Evolutionary conservation across 257 asterid genomes (phyloP).

Genomic region (Orobanche coerulescens): DNA sequence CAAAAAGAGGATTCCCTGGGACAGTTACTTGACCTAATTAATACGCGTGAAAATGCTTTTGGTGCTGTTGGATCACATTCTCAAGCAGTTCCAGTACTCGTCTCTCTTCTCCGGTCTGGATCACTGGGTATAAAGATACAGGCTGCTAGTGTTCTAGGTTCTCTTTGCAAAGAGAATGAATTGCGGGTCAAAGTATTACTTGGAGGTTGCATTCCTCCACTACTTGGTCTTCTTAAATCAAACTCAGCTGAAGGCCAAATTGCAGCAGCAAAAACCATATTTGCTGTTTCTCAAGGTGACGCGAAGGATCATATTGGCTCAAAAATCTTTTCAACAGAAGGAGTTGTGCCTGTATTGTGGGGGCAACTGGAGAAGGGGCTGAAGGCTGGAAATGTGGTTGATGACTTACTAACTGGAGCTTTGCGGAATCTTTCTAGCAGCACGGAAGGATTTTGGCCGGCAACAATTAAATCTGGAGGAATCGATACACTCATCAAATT

Average conservation of each 20-base stretch:
- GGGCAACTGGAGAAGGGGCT: slow-evolving; percentile 80
- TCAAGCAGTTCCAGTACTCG: slow-evolving; percentile 99
- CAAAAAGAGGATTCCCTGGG: slow-evolving; percentile 75
- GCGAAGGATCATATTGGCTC: slow-evolving; percentile 95
- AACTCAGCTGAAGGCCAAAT: slow-evolving; percentile 84
- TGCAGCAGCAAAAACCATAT: slow-evolving; percentile 91
- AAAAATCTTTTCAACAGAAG: slow-evolving; percentile 94
- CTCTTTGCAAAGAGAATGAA: slow-evolving; percentile 94
- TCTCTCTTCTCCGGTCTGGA: slow-evolving; percentile 94
- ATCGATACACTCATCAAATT: slow-evolving; percentile 80
- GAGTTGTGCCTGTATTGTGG: slow-evolving; percentile 96
- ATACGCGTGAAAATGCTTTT: slow-evolving; percentile 79
- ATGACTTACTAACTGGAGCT: slow-evolving; percentile 83
- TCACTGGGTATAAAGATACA: slow-evolving; percentile 82
- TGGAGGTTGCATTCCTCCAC: slow-evolving; percentile 97
- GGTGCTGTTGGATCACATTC: slow-evolving; percentile 98
- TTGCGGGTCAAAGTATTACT: slow-evolving; percentile 86
- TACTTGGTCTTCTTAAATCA: slow-evolving; percentile 95
- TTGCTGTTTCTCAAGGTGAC: slow-evolving; percentile 95
- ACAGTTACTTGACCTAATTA: slow-evolving; percentile 76
- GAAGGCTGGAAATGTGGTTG: slow-evolving; percentile 80
- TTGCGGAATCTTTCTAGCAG: slow-evolving; percentile 75
- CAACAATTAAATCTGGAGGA: slow-evolving; percentile 77
- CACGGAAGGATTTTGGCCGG: slow-evolving; percentile 95
- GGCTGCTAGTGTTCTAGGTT: slow-evolving; percentile 84